Base-by-base conservation (phyloP, 73 alveolate genomes). In the Paramecium sonneborni region DNA sequence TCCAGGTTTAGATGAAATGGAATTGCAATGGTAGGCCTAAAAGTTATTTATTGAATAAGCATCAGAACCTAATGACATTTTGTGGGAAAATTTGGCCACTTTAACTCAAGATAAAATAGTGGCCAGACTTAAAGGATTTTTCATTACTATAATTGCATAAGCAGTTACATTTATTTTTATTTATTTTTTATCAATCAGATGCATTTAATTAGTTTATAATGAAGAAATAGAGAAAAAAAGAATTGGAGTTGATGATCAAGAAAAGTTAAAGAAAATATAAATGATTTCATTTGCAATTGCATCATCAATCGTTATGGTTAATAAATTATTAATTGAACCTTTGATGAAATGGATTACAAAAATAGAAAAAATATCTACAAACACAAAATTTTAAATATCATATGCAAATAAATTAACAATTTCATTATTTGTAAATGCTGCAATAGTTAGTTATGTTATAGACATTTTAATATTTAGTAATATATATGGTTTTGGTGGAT, bases 11-110 rank as follows among this genome's bases (percentile, higher is more conserved):
- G 48, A 79, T 20, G 90, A 79, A 10, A 43, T 26, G 44, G 90
- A 41, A 23, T 79, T 79, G 30, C 41, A 79, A 18, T 79, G 90
- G 90, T 56, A 79, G 18, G 34, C 32, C 14, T 79, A 79, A 26
- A 41, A 79, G 14, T 12, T 79, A 7, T 79, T 79, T n/a, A 21
- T 79, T 7, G 90, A 79, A n/a, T 44, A 68, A 28, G 91, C 94
- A 21, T 91, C 94, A 9, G 94, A 88, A 28, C 94, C 94, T 0
- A 88, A 88, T 88, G 94, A 88, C 43, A 85, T 88, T 5, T 37
- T 69, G 52, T 88, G 94, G 94, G 85, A 88, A 24, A 56, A 43
- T 46, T 26, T 82, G 6, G 88, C 70, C 37, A 82, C 76, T 14
- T 18, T 35, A 21, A 88, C 94, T 10, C 43, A 9, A 8, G 94